Evolutionary conservation across 208 protist species (phyloP).

Genomic region (Crithidia sp.): DNA sequence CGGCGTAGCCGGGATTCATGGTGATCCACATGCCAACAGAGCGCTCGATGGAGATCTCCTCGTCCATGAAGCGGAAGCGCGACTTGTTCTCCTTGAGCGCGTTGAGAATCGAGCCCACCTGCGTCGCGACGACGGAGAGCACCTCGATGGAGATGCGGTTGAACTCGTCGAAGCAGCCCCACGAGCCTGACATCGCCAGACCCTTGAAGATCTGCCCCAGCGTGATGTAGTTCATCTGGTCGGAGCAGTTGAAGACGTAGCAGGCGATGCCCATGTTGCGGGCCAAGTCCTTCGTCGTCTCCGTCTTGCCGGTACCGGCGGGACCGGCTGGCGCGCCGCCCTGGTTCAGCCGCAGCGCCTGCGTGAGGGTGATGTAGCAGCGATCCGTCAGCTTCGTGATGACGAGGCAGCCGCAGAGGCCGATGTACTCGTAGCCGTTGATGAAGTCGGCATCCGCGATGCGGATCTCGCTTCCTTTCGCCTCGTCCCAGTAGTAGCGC

Average conservation of each 20-base stretch:
- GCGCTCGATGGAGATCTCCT: constrained; percentile 92
- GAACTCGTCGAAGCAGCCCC: constrained; percentile 98
- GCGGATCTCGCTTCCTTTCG: constrained; percentile 94
- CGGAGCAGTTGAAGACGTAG: constrained; percentile 97
- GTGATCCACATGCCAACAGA: constrained; percentile 97
- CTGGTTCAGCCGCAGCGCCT: constrained; percentile 92
- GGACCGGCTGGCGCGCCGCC: constrained; percentile 94
- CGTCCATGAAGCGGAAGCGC: constrained; percentile 96
- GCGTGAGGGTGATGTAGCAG: constrained; percentile 98
- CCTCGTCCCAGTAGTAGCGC: constrained; percentile 96
- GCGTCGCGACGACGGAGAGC: constrained; percentile 98
- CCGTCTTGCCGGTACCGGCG: constrained; percentile 95
- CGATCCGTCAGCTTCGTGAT: constrained; percentile 99
- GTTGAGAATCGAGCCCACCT: constrained; percentile 98
- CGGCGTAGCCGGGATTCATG: constrained; percentile 98
- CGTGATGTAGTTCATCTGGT: constrained; percentile 99
- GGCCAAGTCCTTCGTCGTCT: constrained; percentile 96
- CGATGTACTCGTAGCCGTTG: constrained; percentile 99
- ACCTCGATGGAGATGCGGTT: constrained; percentile 97
- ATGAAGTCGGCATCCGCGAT: constrained; percentile 97
- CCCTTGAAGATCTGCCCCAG: constrained; percentile 98
- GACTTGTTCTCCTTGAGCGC: constrained; percentile 96
- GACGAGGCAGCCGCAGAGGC: constrained; percentile 97
- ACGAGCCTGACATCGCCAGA: constrained; percentile 95
- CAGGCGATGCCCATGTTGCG: constrained; percentile 94